phyloP scores from a whole-genome alignment of 176 grass and related monocot genomes.

The Eleusine indica region DNA sequence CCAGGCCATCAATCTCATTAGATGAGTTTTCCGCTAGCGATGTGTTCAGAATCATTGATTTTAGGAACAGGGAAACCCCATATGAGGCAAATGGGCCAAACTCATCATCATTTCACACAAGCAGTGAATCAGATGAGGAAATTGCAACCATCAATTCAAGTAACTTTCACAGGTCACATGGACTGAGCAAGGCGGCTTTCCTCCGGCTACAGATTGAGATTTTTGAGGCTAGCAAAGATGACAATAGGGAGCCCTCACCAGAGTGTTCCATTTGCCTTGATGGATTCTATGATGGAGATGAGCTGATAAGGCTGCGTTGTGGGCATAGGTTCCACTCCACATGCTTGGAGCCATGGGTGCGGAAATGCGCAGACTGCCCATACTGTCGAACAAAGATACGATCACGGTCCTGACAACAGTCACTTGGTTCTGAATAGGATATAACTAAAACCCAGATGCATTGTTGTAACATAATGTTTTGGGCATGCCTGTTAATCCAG shows the following conservation, averaged over 20 bases:
- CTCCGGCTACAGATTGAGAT: slow-evolving; percentile 57
- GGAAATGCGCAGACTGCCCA: slow-evolving; percentile 83
- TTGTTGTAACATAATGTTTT: slow-evolving; percentile 19
- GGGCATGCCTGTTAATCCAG: not conserved
- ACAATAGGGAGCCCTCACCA: slow-evolving; percentile 42
- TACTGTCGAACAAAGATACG: slow-evolving; percentile 75
- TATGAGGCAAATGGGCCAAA: slow-evolving; percentile 27
- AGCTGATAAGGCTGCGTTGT: slow-evolving; percentile 65
- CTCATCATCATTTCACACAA: slow-evolving; percentile 41
- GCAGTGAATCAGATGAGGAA: slow-evolving; percentile 56
- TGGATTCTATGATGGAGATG: slow-evolving; percentile 58
- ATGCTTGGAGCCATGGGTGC: slow-evolving; percentile 85
- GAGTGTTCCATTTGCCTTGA: slow-evolving; percentile 96
- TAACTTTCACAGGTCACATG: slow-evolving; percentile 55
- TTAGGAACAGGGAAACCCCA: slow-evolving; percentile 44
- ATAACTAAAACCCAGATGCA: slow-evolving; percentile 13
- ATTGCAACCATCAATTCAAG: slow-evolving; percentile 5
- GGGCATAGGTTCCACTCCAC: slow-evolving; percentile 76
- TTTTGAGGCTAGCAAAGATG: slow-evolving; percentile 64
- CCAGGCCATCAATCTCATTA: slow-evolving; percentile 60
- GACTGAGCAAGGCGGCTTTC: slow-evolving; percentile 70
- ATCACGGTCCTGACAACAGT: slow-evolving; percentile 33
- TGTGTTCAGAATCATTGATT: slow-evolving; percentile 58
- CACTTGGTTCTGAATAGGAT: slow-evolving; percentile 16
- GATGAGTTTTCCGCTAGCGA: slow-evolving; percentile 60